Conservation (phyloP, 225 moss, liverwort and hornwort genomes). For the Lunularia cruciata region DNA sequence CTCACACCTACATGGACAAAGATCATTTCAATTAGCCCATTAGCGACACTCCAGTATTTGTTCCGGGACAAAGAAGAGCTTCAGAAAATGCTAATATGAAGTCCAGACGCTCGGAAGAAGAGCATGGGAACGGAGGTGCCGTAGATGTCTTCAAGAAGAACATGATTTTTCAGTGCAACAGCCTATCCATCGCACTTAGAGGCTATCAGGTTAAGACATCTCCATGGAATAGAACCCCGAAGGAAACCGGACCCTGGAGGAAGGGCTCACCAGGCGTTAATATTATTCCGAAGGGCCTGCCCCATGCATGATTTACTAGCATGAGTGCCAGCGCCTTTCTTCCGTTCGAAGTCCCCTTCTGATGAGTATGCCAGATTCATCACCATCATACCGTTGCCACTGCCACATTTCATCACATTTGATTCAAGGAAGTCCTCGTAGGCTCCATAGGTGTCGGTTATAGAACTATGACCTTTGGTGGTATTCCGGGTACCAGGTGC, state of each 20-base stretch:
- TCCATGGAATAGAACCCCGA: too few species aligned
- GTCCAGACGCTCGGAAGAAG: too few species aligned
- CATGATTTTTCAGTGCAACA: too few species aligned
- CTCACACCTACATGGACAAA: constrained; percentile 50
- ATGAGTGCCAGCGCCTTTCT: neutral
- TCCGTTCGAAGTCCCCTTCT: constrained; percentile 5
- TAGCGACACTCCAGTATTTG: too few species aligned
- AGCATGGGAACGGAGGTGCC: too few species aligned
- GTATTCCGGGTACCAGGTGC: constrained; percentile 35
- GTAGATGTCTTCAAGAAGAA: too few species aligned
- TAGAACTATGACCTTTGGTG: constrained; percentile 35
- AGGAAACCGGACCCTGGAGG: neutral
- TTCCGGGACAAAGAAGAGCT: too few species aligned
- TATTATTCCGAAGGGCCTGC: constrained; percentile 24
- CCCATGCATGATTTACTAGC: constrained; percentile 11
- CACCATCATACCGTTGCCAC: neutral
- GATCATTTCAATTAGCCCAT: too few species aligned
- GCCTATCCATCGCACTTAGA: too few species aligned
- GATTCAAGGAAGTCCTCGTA: constrained; percentile 29
- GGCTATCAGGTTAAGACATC: too few species aligned
- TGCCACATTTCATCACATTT: constrained; percentile 11
- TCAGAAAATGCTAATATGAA: too few species aligned
- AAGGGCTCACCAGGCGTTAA: constrained; percentile 35
- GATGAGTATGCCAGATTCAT: constrained; percentile 27
- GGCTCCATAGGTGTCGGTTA: constrained; percentile 20